Evolutionary conservation across 2,329 filamentous ascomycete species (phyloP).

Genomic region (Didymella segeticola): DNA sequence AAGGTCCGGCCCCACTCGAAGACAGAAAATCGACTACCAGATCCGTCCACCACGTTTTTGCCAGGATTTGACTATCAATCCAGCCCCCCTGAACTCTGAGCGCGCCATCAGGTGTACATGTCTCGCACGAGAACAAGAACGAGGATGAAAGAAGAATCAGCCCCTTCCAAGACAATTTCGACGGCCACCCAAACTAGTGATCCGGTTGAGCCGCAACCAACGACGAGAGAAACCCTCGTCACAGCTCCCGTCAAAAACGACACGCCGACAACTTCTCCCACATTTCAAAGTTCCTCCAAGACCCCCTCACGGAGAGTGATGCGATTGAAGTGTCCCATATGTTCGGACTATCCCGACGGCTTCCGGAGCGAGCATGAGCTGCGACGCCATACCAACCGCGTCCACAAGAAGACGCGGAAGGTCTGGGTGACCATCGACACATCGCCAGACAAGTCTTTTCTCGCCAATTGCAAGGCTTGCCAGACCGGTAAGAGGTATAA

Average conservation of each 20-base stretch:
- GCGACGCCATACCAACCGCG: slow-evolving; percentile 61
- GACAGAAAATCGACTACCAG: slow-evolving; percentile 29
- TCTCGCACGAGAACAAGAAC: slow-evolving; percentile 43
- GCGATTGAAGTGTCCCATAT: slow-evolving; percentile 64
- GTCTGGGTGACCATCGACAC: slow-evolving; percentile 71
- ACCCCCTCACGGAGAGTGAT: slow-evolving; percentile 41
- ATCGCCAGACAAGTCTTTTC: slow-evolving; percentile 66
- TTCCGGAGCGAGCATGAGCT: slow-evolving; percentile 85
- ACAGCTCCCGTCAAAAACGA: slow-evolving; percentile 36
- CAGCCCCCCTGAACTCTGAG: slow-evolving; percentile 21
- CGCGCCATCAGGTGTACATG: slow-evolving; percentile 32
- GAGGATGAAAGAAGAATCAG: slow-evolving; percentile 44
- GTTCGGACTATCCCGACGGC: slow-evolving; percentile 75
- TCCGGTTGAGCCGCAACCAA: slow-evolving; percentile 31
- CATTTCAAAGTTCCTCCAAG: slow-evolving; percentile 38
- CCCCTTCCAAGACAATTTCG: slow-evolving; percentile 21
- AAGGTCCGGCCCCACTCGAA: slow-evolving; percentile 39
- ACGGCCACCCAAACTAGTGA: slow-evolving; percentile 34
- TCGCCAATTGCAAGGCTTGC: slow-evolving; percentile 85
- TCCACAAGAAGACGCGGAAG: slow-evolving; percentile 68
- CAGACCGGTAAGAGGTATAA: slow-evolving; percentile 79
- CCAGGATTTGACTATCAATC: slow-evolving; percentile 16
- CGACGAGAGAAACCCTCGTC: slow-evolving; percentile 39
- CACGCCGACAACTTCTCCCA: slow-evolving; percentile 41
- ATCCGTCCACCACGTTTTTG: slow-evolving; percentile 18